Percentiles rank a stretch among this genome's conserved stretches.
phyloP scores from a whole-genome alignment of 108 stramenopile genomes.

The Skeletonema grethae region DNA sequence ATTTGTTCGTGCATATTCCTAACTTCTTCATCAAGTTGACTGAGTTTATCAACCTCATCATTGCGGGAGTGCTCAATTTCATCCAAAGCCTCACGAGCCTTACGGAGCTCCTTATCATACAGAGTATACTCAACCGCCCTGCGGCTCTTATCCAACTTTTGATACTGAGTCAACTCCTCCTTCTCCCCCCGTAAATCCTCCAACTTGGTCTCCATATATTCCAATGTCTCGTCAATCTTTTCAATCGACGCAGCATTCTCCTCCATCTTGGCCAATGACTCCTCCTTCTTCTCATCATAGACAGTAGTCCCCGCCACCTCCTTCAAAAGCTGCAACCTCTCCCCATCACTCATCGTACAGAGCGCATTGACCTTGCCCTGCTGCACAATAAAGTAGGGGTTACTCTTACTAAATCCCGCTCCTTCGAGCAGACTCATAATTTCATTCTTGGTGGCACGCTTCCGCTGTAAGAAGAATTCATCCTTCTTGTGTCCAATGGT shows the following conservation, averaged over 20 bases:
- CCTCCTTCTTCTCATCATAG: slow-evolving; percentile 96
- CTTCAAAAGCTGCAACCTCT: slow-evolving; percentile 92
- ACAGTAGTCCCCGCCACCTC: slow-evolving; percentile 97
- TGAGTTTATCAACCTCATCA: slow-evolving; percentile 58
- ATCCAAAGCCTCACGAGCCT: slow-evolving; percentile 76
- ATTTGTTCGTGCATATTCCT: slow-evolving; percentile 71
- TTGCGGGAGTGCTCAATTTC: slow-evolving; percentile 78
- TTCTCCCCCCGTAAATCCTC: slow-evolving; percentile 95
- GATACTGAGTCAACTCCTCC: slow-evolving; percentile 93
- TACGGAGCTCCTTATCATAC: slow-evolving; percentile 93
- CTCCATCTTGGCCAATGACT: slow-evolving; percentile 91
- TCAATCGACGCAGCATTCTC: slow-evolving; percentile 87
- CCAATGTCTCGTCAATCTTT: slow-evolving; percentile 89
- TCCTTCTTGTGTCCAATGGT: slow-evolving; percentile 99
- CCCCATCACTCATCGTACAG: slow-evolving; percentile 94
- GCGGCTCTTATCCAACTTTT: slow-evolving; percentile 87
- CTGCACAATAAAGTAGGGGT: slow-evolving; percentile 99
- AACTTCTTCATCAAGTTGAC: slow-evolving; percentile 62
- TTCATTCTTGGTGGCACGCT: slow-evolving; percentile 91
- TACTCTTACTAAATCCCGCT: slow-evolving; percentile 97
- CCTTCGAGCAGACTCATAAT: slow-evolving; percentile 93
- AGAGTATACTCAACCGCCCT: slow-evolving; percentile 96
- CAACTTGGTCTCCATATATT: slow-evolving; percentile 89
- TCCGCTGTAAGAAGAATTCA: slow-evolving; percentile 98
- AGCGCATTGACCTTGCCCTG: slow-evolving; percentile 98